Evolutionary conservation across 371 early-diverging fungal genomes (phyloP), one percentile per base, ranked within the genome.

Genomic region (Pancytospora philotis): DNA sequence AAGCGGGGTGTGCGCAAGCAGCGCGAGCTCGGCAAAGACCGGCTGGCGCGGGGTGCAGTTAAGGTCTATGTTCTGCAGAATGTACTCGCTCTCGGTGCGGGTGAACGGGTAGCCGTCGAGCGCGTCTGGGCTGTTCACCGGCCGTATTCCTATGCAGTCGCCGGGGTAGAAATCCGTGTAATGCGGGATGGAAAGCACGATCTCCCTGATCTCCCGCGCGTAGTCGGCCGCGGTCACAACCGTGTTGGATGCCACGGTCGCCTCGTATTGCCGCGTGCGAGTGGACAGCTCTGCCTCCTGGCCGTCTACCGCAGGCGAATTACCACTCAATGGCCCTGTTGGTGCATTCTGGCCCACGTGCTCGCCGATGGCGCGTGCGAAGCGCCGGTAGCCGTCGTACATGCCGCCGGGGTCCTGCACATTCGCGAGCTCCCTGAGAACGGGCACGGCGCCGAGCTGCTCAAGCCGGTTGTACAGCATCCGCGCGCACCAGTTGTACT

Each of bases 371-470:
- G 13, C 49, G 25, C 49, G 8, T 3, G n/a, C 48, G 27, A 63
- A 55, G 32, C 48, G 28, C 34, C 48, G 34, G 69, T 52, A 67
- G 63, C 73, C 8, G 36, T 61, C 27, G 68, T 37, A 63, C 82
- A 85, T 84, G 2, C 98, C 98, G 58, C 90, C 78, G 72, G 87
- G 87, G 77, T 97, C 94, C 78, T 93, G 94, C 76, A 92, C 92
- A 76, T 98, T 94, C 38, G 92, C 93, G 70, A 89, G 88, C 0
- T 90, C 92, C 59, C 89, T 77, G 16, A 85, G 67, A 3, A 95
- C 39, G 36, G 87, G 80, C 30, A 66, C 74, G 0, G 89, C 95
- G 30, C 96, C 98, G 16, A 95, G 82, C 67, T 90, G 90, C 66
- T 82, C 62, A 59, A 96, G 78, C 55, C 93, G 83, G 62, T 88